Evolutionary conservation across 2,329 filamentous ascomycete species (phyloP).

Genomic region (Trematosphaeria pertusa): DNA sequence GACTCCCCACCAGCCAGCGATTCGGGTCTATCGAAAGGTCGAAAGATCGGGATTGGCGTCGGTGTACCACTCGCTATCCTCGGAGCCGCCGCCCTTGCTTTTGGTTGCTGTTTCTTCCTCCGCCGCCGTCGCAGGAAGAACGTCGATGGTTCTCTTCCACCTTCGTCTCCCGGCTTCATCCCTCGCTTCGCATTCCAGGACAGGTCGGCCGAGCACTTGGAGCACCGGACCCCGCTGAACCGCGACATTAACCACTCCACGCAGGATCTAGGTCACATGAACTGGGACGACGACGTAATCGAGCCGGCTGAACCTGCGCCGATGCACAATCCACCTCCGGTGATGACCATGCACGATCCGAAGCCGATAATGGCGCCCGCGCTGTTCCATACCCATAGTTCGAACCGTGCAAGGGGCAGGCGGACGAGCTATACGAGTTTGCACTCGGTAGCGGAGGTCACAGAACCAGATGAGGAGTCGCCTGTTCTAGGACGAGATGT

Average conservation of each 20-base stretch:
- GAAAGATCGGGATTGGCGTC: conserved; percentile 45
- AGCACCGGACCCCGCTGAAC: conserved; percentile 33
- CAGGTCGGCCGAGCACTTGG: conserved; percentile 24
- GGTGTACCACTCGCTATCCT: conserved; percentile 64
- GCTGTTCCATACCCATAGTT: conserved; percentile 42
- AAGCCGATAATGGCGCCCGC: conserved; percentile 33
- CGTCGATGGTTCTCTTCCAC: conserved; percentile 34
- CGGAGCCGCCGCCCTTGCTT: conserved; percentile 51
- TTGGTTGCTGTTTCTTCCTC: conserved; percentile 36
- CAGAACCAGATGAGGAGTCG: conserved; percentile 42
- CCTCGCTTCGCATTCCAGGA: conserved; percentile 45
- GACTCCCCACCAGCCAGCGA: conserved; percentile 23
- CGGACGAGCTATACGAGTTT: conserved; percentile 41
- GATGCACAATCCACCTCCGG: conserved; percentile 13
- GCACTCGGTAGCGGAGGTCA: conserved; percentile 41
- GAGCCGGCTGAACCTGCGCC: conserved; percentile 17
- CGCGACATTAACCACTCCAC: conserved; percentile 11
- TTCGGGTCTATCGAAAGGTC: conserved; percentile 28
- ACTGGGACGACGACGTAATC: conserved; percentile 42
- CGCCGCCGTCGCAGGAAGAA: conserved; percentile 32
- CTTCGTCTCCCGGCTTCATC: conserved; percentile 46
- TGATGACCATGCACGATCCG: conserved; percentile 22
- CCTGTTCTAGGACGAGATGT: conserved; percentile 24
- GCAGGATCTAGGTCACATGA: conserved; percentile 21
- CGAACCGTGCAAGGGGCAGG: conserved; percentile 40